A percentile compares a stretch with the other conserved stretches of the same genome.
These are phyloP conservation scores for Crepidotus variabilis DNA, from an alignment of 768 basidiomycete genomes.

Conservation along the genomic window DNA sequence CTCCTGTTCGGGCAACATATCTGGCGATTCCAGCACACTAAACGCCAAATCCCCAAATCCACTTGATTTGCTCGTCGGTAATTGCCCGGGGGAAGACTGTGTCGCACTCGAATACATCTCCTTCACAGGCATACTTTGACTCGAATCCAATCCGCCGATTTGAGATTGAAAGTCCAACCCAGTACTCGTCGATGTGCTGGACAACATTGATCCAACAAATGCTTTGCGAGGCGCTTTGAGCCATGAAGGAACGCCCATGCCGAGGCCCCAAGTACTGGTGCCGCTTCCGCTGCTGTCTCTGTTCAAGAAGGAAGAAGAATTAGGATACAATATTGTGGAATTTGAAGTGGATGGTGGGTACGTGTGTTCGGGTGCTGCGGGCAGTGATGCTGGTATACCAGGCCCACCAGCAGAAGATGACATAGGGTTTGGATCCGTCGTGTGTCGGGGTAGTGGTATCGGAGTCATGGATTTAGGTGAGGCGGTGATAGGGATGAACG, in stretches of 20 bases:
- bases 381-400: constrained; percentile 11
- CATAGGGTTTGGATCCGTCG: constrained; percentile 2
- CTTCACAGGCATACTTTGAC: constrained; percentile 37
- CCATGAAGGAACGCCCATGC: constrained; percentile 63
- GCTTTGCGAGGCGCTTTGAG: constrained; percentile 47
- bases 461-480: constrained; percentile 29
- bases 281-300: constrained; percentile 32
- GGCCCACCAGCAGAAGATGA: constrained; percentile 2
- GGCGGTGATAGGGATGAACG: constrained; percentile 59
- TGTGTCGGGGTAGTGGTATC: not conserved
- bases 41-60: constrained; percentile 61
- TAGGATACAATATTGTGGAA: constrained; percentile 40
- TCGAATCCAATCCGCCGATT: not conserved
- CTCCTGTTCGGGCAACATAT: constrained; percentile 57
- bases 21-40: constrained; percentile 78
- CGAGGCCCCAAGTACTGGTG: constrained; percentile 51
- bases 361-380: constrained; percentile 49
- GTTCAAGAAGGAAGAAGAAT: constrained; percentile 42
- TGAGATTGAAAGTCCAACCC: constrained; percentile 21
- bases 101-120: constrained; percentile 56
- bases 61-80: constrained; percentile 30
- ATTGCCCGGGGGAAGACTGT: constrained; percentile 22
- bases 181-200: constrained; percentile 2
- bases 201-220: constrained; percentile 24
- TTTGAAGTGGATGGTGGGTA: constrained; percentile 71